Evolutionary conservation across 352 stramenopile genomes (phyloP), one percentile per base, ranked within the genome.

Genomic region (Chrysophaeum taylorii): DNA sequence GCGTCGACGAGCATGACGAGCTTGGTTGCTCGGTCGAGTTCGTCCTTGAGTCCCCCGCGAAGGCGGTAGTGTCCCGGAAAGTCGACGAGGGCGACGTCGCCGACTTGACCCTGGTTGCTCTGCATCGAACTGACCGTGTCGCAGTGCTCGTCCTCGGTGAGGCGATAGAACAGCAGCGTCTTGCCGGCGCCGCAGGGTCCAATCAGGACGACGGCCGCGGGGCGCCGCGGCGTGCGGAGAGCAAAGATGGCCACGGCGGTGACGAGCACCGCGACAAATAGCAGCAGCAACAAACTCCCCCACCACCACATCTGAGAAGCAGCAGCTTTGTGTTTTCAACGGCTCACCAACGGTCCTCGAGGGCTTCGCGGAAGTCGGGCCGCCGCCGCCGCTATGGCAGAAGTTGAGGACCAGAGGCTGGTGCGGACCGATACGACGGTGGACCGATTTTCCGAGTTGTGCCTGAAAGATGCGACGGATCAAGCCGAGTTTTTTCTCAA

Each of bases 121-220:
- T 89, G 87, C 86, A 92, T 92, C 57, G 86, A 92, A 63, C 81
- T 89, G 27, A 92, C 86, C 0, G 86, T 92, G 36, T 88, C 78
- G 15, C 87, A 75, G 69, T 84, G 79, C 61, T 78, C 54, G 57
- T 84, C 84, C 68, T 90, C 80, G 33, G 82, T 82, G 35, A 92
- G 76, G 57, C 84, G 78, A 71, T 92, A 84, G 76, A 90, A 89
- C 68, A 92, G 83, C 70, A 82, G 77, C 61, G 86, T 91, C 81
- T 92, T 92, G 76, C 86, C 86, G 35, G 81, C 79, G 72, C 84
- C 76, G 27, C 77, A 77, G 35, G 86, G 76, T 5, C 86, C 86
- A 21, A 90, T 52, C 37, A 92, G 67, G 45, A 92, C 74, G 69
- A 82, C 76, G 62, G 9, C 9, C 12, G 18, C 12, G 7, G n/a